Conservation (phyloP, 192 early-diverging fungal species). For the Chytriomyces hyalinus region DNA sequence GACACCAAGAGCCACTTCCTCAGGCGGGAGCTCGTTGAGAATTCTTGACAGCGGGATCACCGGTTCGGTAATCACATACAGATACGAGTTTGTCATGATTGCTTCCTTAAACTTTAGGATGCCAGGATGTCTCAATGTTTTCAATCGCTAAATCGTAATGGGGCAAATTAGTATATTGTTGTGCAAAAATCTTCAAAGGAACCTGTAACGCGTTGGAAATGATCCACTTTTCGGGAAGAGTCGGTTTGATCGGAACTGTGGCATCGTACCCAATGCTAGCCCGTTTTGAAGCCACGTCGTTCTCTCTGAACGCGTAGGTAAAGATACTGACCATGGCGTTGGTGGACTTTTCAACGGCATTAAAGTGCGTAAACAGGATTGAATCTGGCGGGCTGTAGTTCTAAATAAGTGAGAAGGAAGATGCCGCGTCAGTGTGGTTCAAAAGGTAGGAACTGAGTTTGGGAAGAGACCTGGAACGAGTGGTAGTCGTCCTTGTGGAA, state of each 20-base stretch:
- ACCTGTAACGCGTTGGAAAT: constrained; percentile 34
- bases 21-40: constrained; percentile 28
- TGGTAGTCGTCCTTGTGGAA: constrained; percentile 33
- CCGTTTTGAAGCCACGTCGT: not conserved
- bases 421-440: not conserved
- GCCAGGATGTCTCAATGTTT: constrained; percentile 47
- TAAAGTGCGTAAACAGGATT: constrained; percentile 27
- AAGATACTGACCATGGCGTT: constrained; percentile 23
- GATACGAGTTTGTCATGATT: constrained; percentile 13
- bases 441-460: not conserved
- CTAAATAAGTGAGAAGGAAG: not conserved
- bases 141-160: constrained; percentile 13
- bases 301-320: constrained; percentile 13
- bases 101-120: constrained; percentile 41
- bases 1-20: constrained; percentile 44
- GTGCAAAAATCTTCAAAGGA: not conserved
- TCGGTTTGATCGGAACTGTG: not conserved
- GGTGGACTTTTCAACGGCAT: constrained; percentile 24
- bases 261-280: not conserved
- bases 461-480: constrained; percentile 3
- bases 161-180: not conserved
- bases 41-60: constrained; percentile 38
- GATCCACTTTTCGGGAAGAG: constrained; percentile 27
- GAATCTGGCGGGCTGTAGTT: constrained; percentile 26
- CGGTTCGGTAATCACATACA: constrained; percentile 45